Conservation (phyloP, 1,284 basidiomycete species). For the Porogramme epimiltina region DNA sequence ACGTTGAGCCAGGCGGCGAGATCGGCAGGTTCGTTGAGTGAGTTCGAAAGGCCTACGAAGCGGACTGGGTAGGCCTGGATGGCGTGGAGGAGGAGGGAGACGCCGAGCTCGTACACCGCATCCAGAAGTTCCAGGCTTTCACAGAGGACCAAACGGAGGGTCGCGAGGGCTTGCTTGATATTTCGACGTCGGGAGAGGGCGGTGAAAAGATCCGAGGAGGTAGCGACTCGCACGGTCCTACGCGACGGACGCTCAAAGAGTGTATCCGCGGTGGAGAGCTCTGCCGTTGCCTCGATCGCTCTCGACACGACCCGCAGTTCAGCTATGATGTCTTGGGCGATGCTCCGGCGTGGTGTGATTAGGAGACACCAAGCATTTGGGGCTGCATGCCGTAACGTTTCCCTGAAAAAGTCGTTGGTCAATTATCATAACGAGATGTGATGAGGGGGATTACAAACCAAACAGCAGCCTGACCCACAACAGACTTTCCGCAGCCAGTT, state of each 20-base stretch:
- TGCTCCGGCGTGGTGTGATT: conserved; percentile 52
- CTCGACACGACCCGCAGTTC: conserved; percentile 47
- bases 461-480: conserved; percentile 63
- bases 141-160: conserved; percentile 72
- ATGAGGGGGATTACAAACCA: conserved; percentile 52
- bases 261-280: conserved; percentile 36
- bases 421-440: not conserved
- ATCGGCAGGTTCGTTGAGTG: conserved; percentile 81
- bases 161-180: conserved; percentile 33
- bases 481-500: conserved; percentile 81
- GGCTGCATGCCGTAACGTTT: conserved; percentile 41
- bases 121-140: conserved; percentile 90
- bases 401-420: conserved; percentile 41
- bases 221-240: conserved; percentile 56
- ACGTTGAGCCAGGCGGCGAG: conserved; percentile 87
- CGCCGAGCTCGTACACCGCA: conserved; percentile 79
- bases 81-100: conserved; percentile 70
- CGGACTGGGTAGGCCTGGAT: conserved; percentile 67
- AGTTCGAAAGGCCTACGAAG: conserved; percentile 78
- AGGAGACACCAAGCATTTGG: conserved; percentile 54
- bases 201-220: conserved; percentile 50
- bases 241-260: conserved; percentile 36
- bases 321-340: conserved; percentile 49
- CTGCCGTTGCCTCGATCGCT: conserved; percentile 46
- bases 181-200: conserved; percentile 37